Conservation (phyloP, 1,139 yeast species). For the Petasospora fabianii region DNA sequence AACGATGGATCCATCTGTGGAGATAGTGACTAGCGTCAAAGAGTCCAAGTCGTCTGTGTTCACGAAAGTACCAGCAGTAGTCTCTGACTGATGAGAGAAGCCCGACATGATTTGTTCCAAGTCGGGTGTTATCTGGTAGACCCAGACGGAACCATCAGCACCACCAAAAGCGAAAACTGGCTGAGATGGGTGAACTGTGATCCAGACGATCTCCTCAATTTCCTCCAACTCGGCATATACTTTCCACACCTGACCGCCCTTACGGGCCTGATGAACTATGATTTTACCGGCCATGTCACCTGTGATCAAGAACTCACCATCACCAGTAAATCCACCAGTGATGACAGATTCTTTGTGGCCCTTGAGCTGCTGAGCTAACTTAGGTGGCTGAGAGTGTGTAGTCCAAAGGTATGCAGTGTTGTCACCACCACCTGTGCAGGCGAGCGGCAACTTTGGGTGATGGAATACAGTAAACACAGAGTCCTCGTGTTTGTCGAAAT, state of each 20-base stretch:
- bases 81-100: constrained; percentile 72
- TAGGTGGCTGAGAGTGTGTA: constrained; percentile 79
- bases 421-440: constrained; percentile 89
- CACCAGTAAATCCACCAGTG: constrained; percentile 76
- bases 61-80: constrained; percentile 74
- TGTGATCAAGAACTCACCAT: constrained; percentile 75
- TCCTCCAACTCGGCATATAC: constrained; percentile 71
- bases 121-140: constrained; percentile 64
- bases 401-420: constrained; percentile 90
- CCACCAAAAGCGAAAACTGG: constrained; percentile 92
- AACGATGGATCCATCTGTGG: constrained; percentile 86
- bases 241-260: constrained; percentile 82
- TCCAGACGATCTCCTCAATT: constrained; percentile 82
- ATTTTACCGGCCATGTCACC: constrained; percentile 95
- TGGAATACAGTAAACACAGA: constrained; percentile 73
- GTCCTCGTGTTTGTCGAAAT: constrained; percentile 85
- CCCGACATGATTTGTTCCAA: constrained; percentile 75
- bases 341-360: constrained; percentile 89
- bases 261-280: constrained; percentile 64
- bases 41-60: constrained; percentile 58
- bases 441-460: constrained; percentile 81
- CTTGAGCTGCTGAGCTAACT: constrained; percentile 64
- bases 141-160: constrained; percentile 92
- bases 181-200: constrained; percentile 72
- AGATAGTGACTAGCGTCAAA: constrained; percentile 65